phyloP scores from a whole-genome alignment of 1,284 basidiomycete genomes.

The Tilletia indica region DNA sequence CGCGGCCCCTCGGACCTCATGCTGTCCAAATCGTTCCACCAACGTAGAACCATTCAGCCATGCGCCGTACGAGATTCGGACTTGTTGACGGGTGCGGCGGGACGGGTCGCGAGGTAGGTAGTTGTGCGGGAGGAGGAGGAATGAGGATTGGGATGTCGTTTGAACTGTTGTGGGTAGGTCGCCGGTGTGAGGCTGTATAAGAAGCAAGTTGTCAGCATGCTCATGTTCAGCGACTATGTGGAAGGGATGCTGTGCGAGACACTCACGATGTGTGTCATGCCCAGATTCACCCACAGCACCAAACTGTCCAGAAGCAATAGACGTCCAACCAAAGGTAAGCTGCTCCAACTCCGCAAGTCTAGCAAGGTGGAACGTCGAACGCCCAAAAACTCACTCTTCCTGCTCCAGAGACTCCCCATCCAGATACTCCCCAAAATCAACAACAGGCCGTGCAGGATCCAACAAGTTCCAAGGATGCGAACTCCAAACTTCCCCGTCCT shows the following conservation, averaged over 20 bases:
- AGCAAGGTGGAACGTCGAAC: neutral
- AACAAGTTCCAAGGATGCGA: conserved; percentile 30
- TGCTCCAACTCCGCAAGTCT: too few relatives aligned
- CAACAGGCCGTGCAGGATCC: conserved; percentile 32
- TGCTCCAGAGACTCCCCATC: conserved; percentile 54
- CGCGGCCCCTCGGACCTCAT: neutral
- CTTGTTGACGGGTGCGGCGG: conserved; percentile 1
- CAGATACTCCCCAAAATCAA: conserved; percentile 53
- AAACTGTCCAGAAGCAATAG: conserved; percentile 16
- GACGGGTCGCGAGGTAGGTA: conserved; percentile 9
- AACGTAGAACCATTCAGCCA: neutral
- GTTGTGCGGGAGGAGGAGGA: conserved; percentile 18
- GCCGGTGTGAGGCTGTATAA: conserved; percentile 26
- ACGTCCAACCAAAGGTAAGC: too few relatives aligned
- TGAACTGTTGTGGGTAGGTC: conserved; percentile 34
- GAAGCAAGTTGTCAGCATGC: neutral
- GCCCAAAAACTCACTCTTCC: conserved; percentile 35
- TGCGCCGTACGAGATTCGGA: conserved; percentile 15
- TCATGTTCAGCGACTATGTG: neutral
- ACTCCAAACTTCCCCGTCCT: conserved; percentile 28
- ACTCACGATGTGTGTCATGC: conserved; percentile 33
- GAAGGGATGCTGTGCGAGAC: neutral
- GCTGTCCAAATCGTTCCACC: neutral
- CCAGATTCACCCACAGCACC: conserved; percentile 46
- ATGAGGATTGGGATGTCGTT: conserved; percentile 13